Evolutionary conservation across 805 yeast genomes (phyloP), one percentile per base, ranked within the genome.

Genomic region (Candida caryicola): DNA sequence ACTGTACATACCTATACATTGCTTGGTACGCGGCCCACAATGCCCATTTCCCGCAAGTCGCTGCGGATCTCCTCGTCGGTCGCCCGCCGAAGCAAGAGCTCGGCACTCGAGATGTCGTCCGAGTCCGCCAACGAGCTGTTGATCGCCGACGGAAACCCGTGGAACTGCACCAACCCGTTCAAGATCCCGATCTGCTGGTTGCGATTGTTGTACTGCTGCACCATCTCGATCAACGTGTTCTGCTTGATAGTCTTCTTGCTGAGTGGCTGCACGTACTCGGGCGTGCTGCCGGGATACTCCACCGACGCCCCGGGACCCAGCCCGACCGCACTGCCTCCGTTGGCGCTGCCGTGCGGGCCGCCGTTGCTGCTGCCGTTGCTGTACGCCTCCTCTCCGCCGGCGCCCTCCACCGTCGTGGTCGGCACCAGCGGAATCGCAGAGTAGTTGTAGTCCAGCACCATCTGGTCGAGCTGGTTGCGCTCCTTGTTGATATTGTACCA

Each of bases 401-500:
- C 50, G 13, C 59, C 47, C 7, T 10, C 10, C 10, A 21, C 25
- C 9, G 9, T 21, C 27, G 48, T 48, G 37, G 48, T 47, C 9
- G 59, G 55, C 5, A 55, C 44, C 42, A 44, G 50, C 5, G 74
- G 74, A n/a, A 67, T 46, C 4, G 73, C 73, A 5, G 59, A 30
- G 42, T 51, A 76, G 41, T 66, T 78, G 74, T 49, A 78, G 59
- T 74, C 76, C 4, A 80, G 68, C 14, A 76, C 79, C 35, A 79
- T 51, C 45, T 76, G 74, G 57, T 88, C 96, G 77, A 87, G 74
- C 31, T 79, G 80, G 46, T 95, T 74, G 51, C 97, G 74, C 58
- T 93, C 98, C 52, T 82, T 79, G 61, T 89, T 90, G 53, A 90
- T 85, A 48, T 85, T 82, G 66, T 91, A 91, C 98, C 98, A 93